Percentiles rank a stretch among this genome's conserved stretches.
phyloP scores from a whole-genome alignment of 495 filamentous ascomycete species.

The Hypoxylon crocopeplum region DNA sequence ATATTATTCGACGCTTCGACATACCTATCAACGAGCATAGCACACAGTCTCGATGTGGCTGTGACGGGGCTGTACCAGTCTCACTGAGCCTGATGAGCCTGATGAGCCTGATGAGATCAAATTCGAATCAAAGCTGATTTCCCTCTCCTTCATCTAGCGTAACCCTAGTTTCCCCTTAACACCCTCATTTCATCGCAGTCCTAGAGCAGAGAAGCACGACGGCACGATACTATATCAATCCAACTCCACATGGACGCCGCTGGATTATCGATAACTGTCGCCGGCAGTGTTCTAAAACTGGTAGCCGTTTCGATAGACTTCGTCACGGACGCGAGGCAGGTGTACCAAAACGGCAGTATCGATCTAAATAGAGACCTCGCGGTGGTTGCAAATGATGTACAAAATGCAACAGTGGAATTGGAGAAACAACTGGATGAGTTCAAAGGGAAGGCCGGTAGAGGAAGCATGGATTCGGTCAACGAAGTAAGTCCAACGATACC shows the following conservation, averaged over 20 bases:
- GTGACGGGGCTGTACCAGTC: no score
- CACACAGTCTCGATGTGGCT: no score
- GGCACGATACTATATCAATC: no score
- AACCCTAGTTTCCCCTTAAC: no score
- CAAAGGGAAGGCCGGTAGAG: not conserved
- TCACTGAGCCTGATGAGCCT: no score
- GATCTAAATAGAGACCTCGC: conserved; percentile 6
- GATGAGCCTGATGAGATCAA: no score
- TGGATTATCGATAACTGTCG: conserved; percentile 1
- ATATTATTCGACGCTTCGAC: no score
- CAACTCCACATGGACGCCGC: not conserved
- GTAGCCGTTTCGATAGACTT: conserved; percentile 22
- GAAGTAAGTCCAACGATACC: conserved; percentile 8
- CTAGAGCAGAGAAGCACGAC: no score
- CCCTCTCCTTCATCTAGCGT: no score
- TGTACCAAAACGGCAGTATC: conserved; percentile 16
- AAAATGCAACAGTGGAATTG: conserved; percentile 3
- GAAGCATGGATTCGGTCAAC: not conserved
- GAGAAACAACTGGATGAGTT: conserved; percentile 1
- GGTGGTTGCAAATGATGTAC: conserved; percentile 6
- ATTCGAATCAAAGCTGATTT: no score
- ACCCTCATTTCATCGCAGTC: no score
- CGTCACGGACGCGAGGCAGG: conserved; percentile 18
- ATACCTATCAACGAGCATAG: no score
- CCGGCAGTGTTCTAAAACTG: conserved; percentile 15